Conservation (phyloP, 108 stramenopile species). For the Cyclotella choctawhatcheeana region DNA sequence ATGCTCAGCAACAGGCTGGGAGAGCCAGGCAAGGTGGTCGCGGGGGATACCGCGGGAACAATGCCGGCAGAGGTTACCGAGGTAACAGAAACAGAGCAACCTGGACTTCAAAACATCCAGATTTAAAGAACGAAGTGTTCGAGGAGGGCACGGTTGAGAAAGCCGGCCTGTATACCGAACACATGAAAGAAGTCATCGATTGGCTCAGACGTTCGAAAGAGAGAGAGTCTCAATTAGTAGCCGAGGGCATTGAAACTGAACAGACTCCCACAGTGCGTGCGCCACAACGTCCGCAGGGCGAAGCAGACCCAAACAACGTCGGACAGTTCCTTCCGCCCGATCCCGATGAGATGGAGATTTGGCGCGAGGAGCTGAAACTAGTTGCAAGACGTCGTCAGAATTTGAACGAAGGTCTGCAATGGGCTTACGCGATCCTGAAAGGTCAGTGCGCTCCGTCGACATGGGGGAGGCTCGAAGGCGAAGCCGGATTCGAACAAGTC, state of each 20-base stretch:
- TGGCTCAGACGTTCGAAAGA: neutral
- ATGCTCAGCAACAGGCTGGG: too few relatives aligned
- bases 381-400: neutral
- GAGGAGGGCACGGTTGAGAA: conserved; percentile 1
- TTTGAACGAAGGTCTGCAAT: neutral
- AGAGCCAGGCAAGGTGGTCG: too few relatives aligned
- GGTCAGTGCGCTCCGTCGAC: neutral
- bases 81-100: neutral
- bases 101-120: neutral
- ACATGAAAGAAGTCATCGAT: neutral
- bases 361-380: neutral
- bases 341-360: neutral
- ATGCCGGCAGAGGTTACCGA: neutral
- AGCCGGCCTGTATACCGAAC: neutral
- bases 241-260: neutral
- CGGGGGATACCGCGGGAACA: too few relatives aligned
- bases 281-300: neutral
- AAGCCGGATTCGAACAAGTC: neutral
- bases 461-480: neutral
- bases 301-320: neutral
- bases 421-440: neutral
- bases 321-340: conserved; percentile 1
- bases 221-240: neutral
- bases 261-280: neutral
- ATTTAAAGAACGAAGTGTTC: conserved; percentile 15